phyloP scores from a whole-genome alignment of 306 rosid genomes.

The Delonix regia region DNA sequence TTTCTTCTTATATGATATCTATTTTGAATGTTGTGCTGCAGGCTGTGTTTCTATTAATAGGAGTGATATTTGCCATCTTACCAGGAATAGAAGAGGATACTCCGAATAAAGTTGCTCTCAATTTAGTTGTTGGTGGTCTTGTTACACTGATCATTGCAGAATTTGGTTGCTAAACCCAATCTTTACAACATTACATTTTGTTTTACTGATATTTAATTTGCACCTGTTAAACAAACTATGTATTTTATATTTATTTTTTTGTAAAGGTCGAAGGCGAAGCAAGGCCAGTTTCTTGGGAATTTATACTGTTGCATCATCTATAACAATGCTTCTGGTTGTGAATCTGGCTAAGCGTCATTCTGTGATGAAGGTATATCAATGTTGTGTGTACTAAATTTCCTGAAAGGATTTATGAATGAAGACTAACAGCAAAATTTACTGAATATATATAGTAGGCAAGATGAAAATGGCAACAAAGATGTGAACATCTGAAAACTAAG shows the following conservation, averaged over 20 bases:
- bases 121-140: constrained; percentile 51
- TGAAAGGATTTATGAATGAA: neutral
- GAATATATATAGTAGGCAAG: neutral
- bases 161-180: constrained; percentile 51
- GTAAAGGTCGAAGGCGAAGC: constrained; percentile 75
- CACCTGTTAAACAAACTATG: neutral
- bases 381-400: neutral
- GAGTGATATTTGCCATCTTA: constrained; percentile 46
- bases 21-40: constrained; percentile 44
- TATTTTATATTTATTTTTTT: constrained; percentile 38
- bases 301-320: constrained; percentile 54
- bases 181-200: constrained; percentile 20
- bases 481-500: constrained; percentile 9
- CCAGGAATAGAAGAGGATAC: constrained; percentile 43
- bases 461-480: neutral
- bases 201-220: constrained; percentile 2
- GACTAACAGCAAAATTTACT: neutral
- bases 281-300: constrained; percentile 55
- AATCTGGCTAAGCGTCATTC: constrained; percentile 51
- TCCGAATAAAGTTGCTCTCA: constrained; percentile 51
- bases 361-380: constrained; percentile 48
- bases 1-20: constrained; percentile 15
- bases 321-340: constrained; percentile 42
- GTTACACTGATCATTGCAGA: constrained; percentile 59
- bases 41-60: constrained; percentile 61